Base-by-base conservation (phyloP, 306 rosid species). In the Vigna angularis region DNA sequence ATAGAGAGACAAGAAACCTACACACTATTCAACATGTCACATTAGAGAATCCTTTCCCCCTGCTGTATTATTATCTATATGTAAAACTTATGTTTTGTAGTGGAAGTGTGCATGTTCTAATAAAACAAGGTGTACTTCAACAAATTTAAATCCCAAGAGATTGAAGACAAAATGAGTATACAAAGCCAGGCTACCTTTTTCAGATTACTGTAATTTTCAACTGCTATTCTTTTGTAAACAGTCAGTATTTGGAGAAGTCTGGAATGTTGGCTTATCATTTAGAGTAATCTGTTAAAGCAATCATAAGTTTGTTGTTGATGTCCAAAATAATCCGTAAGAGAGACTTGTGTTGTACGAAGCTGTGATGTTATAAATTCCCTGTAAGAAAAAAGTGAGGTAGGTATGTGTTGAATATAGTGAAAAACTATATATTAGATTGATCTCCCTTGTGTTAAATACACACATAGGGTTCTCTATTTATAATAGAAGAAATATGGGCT, bases 211-310 rank as follows among this genome's bases (percentile, higher is more conserved):
- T 20, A 12, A 18, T 62, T 20, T 20, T 44, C 28, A 18, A 20
- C 30, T 20, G 32, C 69, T 67, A 17, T 15, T 13, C 45, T 58
- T 22, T 48, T 34, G 56, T 61, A n/a, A 38, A 40, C 32, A 14
- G 42, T 59, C 45, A 10, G 42, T 57, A 66, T 6, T n/a, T 11
- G 30, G 17, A 17, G 22, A 32, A 32, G 51, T 20, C 22, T 66
- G 28, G 66, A 74, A 34, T 65, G 62, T 55, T 80, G 64, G 75
- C 42, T 22, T 64, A 38, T 49, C n/a, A 9, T 69, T 50, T 45
- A 3, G 65, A n/a, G 51, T 50, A n/a, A 64, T 75, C 65, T 75
- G 72, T 75, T 65, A 22, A 30, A 52, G 50, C 71, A 73, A 47
- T 80, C 40, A 63, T 17, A 28, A 22, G 6, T 45, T 24, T 16